Evolutionary conservation across 2,329 filamentous ascomycete species (phyloP), one percentile per base, ranked within the genome.

Genomic region (Calonectria fujianensis): DNA sequence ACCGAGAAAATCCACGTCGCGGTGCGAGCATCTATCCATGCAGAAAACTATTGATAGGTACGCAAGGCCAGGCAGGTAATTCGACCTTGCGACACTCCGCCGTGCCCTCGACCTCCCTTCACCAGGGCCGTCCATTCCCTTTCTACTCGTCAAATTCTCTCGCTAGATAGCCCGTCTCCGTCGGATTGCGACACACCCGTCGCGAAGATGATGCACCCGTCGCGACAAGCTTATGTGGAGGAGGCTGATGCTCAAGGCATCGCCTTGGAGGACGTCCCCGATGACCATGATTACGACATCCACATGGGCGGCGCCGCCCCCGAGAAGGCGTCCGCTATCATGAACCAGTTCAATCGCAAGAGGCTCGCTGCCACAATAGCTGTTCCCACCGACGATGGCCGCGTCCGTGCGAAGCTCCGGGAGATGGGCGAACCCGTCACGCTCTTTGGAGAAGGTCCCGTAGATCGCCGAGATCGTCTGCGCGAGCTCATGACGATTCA

Each of bases 341-440:
- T 97, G 27, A 93, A 92, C 41, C 96, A 98, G 83, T 97, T 99
- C 85, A 94, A 96, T 81, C 94, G 96, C 75, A 98, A 98, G 86
- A 93, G 96, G 82, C 91, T 95, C 82, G 96, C 96, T 14, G 96
- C 96, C 24, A 94, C 94, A 14, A 95, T 98, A 80, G 94, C 94
- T 16, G 97, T 99, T 4, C 97, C 96, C 0, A 99, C 97, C 70
- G 96, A 98, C 84, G 97, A 99, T 88, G 93, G 91, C 75, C 92
- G 94, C 80, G 96, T 99, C 63, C 94, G 96, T 75, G 89, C 92
- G 48, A 93, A 92, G 78, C 90, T 98, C 74, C 93, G 97, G 78
- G 94, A 97, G 81, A 90, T 98, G 77, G 95, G 95, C n/a, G 94
- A 99, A 83, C 97, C 97, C 14, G 93, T 98, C 70, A 99, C 96